phyloP scores from a whole-genome alignment of 306 rosid species.

The Lotus japonicus region DNA sequence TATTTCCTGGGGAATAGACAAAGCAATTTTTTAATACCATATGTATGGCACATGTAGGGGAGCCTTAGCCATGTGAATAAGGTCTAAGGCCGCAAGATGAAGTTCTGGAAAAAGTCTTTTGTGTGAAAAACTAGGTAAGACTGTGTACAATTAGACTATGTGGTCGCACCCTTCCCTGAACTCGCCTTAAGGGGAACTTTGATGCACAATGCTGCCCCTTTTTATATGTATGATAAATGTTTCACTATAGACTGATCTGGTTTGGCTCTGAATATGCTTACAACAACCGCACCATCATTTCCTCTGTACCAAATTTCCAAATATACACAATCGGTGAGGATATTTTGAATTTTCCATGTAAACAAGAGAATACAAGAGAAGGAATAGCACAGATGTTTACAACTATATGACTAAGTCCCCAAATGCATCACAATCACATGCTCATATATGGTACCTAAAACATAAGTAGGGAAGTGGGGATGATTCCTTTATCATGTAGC shows the following conservation, averaged over 20 bases:
- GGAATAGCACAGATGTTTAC: background rate
- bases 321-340: background rate
- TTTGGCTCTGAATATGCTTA: background rate
- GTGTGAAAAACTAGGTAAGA: too few relatives aligned
- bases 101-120: too few relatives aligned
- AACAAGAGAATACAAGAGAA: conserved; percentile 11
- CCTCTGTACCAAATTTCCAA: background rate
- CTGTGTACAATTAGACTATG: too few relatives aligned
- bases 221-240: background rate
- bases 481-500: conserved; percentile 10
- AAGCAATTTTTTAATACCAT: too few relatives aligned
- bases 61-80: too few relatives aligned
- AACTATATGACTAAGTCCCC: too few relatives aligned
- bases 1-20: background rate
- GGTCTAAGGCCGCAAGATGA: too few relatives aligned
- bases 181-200: too few relatives aligned
- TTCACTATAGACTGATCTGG: background rate
- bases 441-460: background rate
- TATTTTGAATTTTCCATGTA: background rate
- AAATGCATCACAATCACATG: conserved; percentile 17
- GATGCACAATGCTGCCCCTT: too few relatives aligned
- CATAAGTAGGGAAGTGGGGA: conserved; percentile 12
- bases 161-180: too few relatives aligned
- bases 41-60: too few relatives aligned
- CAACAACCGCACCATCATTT: background rate